These are phyloP conservation scores for Phytomonas serpens DNA, from an alignment of 208 protist genomes.

Conservation along the genomic window DNA sequence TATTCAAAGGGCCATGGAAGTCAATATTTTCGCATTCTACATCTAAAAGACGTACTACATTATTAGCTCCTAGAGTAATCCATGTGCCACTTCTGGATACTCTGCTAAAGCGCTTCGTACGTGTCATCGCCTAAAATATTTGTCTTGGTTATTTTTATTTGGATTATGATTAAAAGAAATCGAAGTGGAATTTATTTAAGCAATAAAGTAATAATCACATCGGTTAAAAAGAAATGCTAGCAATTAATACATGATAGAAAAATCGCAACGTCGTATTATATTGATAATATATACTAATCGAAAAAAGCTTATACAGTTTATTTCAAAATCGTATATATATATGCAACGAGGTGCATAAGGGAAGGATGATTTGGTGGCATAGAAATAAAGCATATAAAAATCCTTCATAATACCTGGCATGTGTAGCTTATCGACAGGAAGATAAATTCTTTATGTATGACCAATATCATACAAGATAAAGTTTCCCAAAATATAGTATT, in stretches of 20 bases:
- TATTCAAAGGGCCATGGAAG: constrained; percentile 16
- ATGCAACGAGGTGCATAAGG: constrained; percentile 8
- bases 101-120: constrained; percentile 3
- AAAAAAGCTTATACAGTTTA: background rate
- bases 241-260: background rate
- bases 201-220: background rate
- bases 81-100: constrained; percentile 25
- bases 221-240: background rate
- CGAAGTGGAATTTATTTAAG: background rate
- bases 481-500: background rate
- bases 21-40: constrained; percentile 24
- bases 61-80: constrained; percentile 46
- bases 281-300: constrained; percentile 11
- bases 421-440: background rate
- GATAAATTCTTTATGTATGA: background rate
- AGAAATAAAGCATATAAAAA: background rate
- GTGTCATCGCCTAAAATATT: background rate
- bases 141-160: constrained; percentile 15
- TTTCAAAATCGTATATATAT: constrained; percentile 6
- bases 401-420: background rate
- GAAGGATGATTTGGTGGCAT: background rate
- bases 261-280: background rate
- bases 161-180: constrained; percentile 9
- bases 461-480: background rate
- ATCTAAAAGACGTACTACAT: constrained; percentile 50